Conservation (phyloP, 164 flowering plant genomes). For the Aristolochia californica region DNA sequence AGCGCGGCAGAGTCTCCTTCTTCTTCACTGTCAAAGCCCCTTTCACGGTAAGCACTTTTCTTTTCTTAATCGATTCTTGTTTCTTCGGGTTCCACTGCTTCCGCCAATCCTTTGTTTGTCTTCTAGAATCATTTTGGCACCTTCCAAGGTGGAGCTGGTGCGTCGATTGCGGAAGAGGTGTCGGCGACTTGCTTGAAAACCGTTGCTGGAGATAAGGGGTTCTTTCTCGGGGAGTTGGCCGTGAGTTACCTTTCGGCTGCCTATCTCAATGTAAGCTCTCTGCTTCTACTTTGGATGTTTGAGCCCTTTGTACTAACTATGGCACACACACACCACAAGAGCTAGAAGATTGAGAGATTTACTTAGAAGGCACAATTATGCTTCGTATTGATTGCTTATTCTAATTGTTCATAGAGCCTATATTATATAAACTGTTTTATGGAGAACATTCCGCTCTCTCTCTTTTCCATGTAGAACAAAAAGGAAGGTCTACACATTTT, state of each 20-base stretch:
- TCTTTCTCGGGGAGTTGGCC: slow-evolving; percentile 9
- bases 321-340: too few species aligned
- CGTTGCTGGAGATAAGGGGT: slow-evolving; percentile 6
- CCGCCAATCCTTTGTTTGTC: neutral
- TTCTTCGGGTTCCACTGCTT: neutral
- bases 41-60: slow-evolving; percentile 7
- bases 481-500: too few species aligned
- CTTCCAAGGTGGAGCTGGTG: slow-evolving; percentile 13
- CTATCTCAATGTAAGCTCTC: slow-evolving; percentile 1
- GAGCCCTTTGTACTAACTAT: too few species aligned
- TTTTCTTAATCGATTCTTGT: neutral
- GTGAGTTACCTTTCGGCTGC: slow-evolving; percentile 5
- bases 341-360: too few species aligned
- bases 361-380: too few species aligned
- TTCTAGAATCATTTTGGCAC: slow-evolving; percentile 3
- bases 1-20: slow-evolving; percentile 29
- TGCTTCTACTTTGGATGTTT: too few species aligned
- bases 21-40: slow-evolving; percentile 22
- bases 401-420: too few species aligned
- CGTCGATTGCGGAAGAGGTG: slow-evolving; percentile 2
- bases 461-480: too few species aligned
- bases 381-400: too few species aligned
- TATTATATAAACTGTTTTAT: too few species aligned
- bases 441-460: too few species aligned
- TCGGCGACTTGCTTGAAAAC: slow-evolving; percentile 7